These are phyloP conservation scores for Clonostachys chloroleuca DNA, from an alignment of 2,329 filamentous ascomycete species.

Conservation along the genomic window DNA sequence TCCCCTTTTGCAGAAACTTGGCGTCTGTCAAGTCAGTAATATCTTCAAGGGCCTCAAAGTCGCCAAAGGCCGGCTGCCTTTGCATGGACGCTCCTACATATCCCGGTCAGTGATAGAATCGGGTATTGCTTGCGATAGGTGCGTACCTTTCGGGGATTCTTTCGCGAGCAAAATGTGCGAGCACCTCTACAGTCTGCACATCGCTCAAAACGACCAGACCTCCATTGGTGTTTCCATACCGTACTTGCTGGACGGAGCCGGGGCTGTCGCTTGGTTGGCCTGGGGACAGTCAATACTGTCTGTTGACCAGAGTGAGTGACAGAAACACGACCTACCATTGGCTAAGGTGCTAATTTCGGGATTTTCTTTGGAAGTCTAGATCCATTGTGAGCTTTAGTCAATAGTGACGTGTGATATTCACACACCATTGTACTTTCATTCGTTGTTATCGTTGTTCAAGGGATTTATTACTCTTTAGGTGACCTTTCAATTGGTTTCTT, in stretches of 20 bases:
- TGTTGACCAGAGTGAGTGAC: not conserved
- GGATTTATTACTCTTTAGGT: too few species aligned
- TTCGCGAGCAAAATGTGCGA: constrained; percentile 55
- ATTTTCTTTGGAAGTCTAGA: not conserved
- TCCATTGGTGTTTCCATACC: constrained; percentile 15
- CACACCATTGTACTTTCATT: too few species aligned
- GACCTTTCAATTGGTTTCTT: too few species aligned
- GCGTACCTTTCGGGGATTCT: constrained; percentile 46
- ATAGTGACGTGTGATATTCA: too few species aligned
- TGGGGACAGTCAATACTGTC: not conserved
- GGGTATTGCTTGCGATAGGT: not conserved
- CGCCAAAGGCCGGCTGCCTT: constrained; percentile 67
- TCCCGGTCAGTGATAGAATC: not conserved
- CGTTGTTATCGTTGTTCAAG: too few species aligned
- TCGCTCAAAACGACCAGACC: constrained; percentile 42
- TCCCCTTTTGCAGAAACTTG: constrained; percentile 46
- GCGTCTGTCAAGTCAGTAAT: constrained; percentile 64
- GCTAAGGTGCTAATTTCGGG: not conserved
- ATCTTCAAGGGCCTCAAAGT: constrained; percentile 62
- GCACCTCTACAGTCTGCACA: constrained; percentile 48
- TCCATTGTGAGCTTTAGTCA: too few species aligned
- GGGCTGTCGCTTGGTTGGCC: constrained; percentile 14
- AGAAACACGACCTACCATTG: not conserved
- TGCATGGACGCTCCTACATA: constrained; percentile 51
- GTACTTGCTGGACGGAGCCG: constrained; percentile 11